Conservation (phyloP, 306 rosid genomes). For the Luffa acutangula region DNA sequence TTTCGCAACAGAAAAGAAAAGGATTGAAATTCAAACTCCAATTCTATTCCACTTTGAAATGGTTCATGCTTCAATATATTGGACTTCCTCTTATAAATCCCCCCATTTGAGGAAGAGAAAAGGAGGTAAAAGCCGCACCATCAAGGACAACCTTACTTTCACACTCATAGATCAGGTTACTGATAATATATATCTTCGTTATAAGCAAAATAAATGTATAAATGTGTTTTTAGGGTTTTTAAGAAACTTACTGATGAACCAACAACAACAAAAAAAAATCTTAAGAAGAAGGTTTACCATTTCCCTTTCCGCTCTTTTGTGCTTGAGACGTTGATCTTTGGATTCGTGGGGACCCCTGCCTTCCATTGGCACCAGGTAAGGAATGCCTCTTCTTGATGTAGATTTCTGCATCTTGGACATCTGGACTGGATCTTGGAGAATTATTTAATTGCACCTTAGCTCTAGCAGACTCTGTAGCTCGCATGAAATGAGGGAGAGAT, state of each 20-base stretch:
- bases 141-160: slow-evolving; percentile 14
- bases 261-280: not conserved
- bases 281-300: slow-evolving; percentile 22
- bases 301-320: slow-evolving; percentile 47
- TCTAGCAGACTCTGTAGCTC: slow-evolving; percentile 90
- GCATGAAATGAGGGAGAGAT: slow-evolving; percentile 85
- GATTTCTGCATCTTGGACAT: slow-evolving; percentile 52
- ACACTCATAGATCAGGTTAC: not conserved
- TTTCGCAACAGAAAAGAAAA: not conserved
- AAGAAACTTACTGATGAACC: not conserved
- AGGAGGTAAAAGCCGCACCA: slow-evolving; percentile 22
- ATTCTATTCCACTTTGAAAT: not conserved
- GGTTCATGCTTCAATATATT: not conserved
- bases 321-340: slow-evolving; percentile 56
- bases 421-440: slow-evolving; percentile 93
- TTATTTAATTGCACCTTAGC: slow-evolving; percentile 66
- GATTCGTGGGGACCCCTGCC: slow-evolving; percentile 80
- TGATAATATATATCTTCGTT: not conserved
- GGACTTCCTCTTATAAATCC: not conserved
- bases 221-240: not conserved
- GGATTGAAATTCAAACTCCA: not conserved
- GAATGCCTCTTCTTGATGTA: slow-evolving; percentile 77
- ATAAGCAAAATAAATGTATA: not conserved
- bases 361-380: slow-evolving; percentile 60
- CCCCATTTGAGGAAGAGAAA: slow-evolving; percentile 34